phyloP scores from a whole-genome alignment of 2,329 filamentous ascomycete species.

The Pleoardoris graminearum region DNA sequence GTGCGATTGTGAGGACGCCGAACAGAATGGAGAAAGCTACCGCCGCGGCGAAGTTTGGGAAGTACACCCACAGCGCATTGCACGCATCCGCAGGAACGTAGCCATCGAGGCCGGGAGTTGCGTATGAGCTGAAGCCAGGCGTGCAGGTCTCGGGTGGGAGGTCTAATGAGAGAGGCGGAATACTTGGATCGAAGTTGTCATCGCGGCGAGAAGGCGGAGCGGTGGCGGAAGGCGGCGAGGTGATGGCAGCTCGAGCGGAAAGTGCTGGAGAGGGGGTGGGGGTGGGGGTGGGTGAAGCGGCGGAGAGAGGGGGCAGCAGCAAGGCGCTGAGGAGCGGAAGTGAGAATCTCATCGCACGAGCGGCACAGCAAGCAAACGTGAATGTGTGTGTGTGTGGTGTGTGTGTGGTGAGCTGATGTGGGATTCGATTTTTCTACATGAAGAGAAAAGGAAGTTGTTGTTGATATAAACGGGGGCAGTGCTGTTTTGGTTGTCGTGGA shows the following conservation, averaged over 20 bases:
- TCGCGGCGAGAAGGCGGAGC: conserved; percentile 16
- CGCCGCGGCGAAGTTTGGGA: conserved; percentile 26
- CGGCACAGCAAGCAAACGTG: conserved; percentile 9
- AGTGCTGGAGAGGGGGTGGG: conserved; percentile 10
- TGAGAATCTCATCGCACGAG: conserved; percentile 17
- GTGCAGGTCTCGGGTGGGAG: conserved; percentile 21
- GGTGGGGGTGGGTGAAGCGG: conserved; percentile 12
- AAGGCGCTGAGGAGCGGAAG: conserved; percentile 17
- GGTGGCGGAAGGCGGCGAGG: conserved; percentile 6
- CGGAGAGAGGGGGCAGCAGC: conserved; percentile 15
- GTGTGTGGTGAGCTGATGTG: conserved; percentile 4
- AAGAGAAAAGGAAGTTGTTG: conserved; percentile 10
- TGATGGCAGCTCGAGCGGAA: conserved; percentile 9
- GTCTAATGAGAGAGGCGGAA: conserved; percentile 17
- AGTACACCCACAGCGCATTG: conserved; percentile 24
- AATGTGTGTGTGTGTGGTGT: conserved; percentile 4
- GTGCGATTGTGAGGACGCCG: conserved; percentile 22
- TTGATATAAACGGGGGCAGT: conserved; percentile 11
- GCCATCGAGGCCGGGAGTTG: conserved; percentile 24
- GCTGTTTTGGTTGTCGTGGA: conserved; percentile 15
- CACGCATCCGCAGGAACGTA: conserved; percentile 19
- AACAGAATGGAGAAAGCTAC: conserved; percentile 26
- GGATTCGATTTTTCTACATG: conserved; percentile 7
- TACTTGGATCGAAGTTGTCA: conserved; percentile 13
- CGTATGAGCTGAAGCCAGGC: conserved; percentile 19